phyloP scores from a whole-genome alignment of 805 yeast genomes.

The Candida rishiriensis region DNA sequence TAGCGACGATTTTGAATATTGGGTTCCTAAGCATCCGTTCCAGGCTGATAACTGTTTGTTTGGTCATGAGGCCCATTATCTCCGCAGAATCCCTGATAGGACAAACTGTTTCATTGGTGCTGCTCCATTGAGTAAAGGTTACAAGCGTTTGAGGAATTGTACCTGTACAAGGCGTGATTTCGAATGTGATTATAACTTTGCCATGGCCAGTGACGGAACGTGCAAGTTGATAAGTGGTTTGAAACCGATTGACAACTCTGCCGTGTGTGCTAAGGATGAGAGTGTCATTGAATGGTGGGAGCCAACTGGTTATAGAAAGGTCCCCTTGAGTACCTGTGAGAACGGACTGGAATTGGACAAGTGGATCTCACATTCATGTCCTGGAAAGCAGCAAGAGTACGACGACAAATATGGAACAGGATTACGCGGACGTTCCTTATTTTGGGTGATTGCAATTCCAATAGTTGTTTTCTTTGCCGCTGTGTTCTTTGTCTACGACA shows the following conservation, averaged over 20 bases:
- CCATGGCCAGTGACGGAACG: conserved; percentile 67
- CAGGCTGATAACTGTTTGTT: conserved; percentile 54
- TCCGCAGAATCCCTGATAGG: conserved; percentile 52
- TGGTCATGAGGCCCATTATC: conserved; percentile 62
- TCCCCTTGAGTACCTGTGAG: conserved; percentile 79
- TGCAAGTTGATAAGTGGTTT: conserved; percentile 80
- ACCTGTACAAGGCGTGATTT: conserved; percentile 80
- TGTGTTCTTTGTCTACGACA: conserved; percentile 67
- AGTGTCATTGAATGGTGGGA: conserved; percentile 67
- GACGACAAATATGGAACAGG: conserved; percentile 42
- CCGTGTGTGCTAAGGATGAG: conserved; percentile 50
- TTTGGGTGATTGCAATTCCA: conserved; percentile 55
- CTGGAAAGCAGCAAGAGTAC: conserved; percentile 75
- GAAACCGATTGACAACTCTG: conserved; percentile 58
- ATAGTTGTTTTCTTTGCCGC: conserved; percentile 48
- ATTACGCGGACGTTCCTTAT: conserved; percentile 49
- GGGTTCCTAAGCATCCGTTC: conserved; percentile 57
- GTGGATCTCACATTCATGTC: conserved; percentile 69
- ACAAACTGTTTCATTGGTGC: conserved; percentile 68
- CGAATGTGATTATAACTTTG: conserved; percentile 91
- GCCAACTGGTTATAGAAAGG: conserved; percentile 88
- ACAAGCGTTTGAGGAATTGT: conserved; percentile 60
- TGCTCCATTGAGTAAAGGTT: conserved; percentile 55
- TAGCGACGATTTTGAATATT: conserved; percentile 56
- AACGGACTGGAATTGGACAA: conserved; percentile 75